Conservation (phyloP, 768 basidiomycete species). For the Boletales sp. region DNA sequence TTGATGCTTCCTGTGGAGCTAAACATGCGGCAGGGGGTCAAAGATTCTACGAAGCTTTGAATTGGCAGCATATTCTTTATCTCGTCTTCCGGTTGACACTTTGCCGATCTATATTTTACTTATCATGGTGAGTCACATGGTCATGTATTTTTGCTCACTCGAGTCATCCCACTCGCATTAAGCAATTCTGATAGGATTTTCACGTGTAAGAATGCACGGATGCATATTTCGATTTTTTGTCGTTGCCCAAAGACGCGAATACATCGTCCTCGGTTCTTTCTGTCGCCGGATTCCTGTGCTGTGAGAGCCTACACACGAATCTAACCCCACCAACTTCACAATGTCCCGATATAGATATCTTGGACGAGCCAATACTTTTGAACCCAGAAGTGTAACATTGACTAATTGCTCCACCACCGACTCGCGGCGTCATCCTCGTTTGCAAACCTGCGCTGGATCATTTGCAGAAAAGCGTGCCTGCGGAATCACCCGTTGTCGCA, state of each 20-base stretch:
- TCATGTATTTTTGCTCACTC: not conserved
- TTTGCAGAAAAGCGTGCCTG: not conserved
- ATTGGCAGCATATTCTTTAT: not conserved
- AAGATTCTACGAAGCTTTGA: slow-evolving; percentile 23
- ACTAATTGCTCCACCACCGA: not conserved
- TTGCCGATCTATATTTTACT: not conserved
- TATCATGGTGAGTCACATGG: not conserved
- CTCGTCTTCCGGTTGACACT: not conserved
- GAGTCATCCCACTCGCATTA: too few species aligned
- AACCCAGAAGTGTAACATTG: not conserved
- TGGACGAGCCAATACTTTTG: too few species aligned
- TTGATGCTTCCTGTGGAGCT: slow-evolving; percentile 37
- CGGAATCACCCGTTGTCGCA: not conserved
- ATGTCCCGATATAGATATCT: not conserved
- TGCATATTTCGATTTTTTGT: not conserved
- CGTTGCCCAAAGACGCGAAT: not conserved
- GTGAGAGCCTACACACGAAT: slow-evolving; percentile 5
- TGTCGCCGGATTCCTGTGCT: not conserved
- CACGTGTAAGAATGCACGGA: too few species aligned
- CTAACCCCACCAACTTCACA: too few species aligned
- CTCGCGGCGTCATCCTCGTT: not conserved
- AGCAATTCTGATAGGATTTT: too few species aligned
- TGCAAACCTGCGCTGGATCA: not conserved
- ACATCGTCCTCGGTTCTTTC: not conserved
- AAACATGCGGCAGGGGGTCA: slow-evolving; percentile 21